phyloP scores from a whole-genome alignment of 345 rosid species.

The Syzygium aqueum region DNA sequence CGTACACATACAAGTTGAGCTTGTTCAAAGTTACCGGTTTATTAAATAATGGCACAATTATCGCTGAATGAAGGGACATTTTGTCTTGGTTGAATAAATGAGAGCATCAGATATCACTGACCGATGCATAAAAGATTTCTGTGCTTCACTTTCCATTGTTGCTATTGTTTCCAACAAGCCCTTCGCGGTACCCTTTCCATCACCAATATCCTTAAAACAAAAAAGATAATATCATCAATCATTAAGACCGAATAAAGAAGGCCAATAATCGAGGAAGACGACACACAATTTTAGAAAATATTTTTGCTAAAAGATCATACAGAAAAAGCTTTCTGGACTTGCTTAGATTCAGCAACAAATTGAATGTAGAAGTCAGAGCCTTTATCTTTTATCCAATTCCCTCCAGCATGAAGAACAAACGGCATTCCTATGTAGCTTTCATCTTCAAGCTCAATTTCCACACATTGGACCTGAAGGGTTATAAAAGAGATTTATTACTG shows the following conservation, averaged over 20 bases:
- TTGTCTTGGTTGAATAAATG: background rate
- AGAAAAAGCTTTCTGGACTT: conserved; percentile 56
- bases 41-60: background rate
- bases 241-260: background rate
- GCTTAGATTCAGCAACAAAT: conserved; percentile 38
- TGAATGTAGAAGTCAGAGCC: conserved; percentile 75
- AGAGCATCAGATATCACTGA: conserved; percentile 25
- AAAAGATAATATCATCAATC: background rate
- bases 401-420: conserved; percentile 68
- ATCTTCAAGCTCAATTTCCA: conserved; percentile 73
- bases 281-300: background rate
- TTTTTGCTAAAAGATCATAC: conserved; percentile 6
- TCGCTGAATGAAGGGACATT: background rate
- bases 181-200: conserved; percentile 82
- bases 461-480: conserved; percentile 58
- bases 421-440: conserved; percentile 77
- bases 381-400: conserved; percentile 75
- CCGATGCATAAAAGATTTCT: conserved; percentile 99
- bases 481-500: conserved; percentile 2
- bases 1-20: background rate
- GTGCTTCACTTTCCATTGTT: conserved; percentile 82
- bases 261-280: background rate
- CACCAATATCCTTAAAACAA: conserved; percentile 48
- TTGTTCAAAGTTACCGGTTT: background rate
- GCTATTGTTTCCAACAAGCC: conserved; percentile 67